phyloP scores from a whole-genome alignment of 176 grass and related monocot species.

The Bromus sterilis region DNA sequence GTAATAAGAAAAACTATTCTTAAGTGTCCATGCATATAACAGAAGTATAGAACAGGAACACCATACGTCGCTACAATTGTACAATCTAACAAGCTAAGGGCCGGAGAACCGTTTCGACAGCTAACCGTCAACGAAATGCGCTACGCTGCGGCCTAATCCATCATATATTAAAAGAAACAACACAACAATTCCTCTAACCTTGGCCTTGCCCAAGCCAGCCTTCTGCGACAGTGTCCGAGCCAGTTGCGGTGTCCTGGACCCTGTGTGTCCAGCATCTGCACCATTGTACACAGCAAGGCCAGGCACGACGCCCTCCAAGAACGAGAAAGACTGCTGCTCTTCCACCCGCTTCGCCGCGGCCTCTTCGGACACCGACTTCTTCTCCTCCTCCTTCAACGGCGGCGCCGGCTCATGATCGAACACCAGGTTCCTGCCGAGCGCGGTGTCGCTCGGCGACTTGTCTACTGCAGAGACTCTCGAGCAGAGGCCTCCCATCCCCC shows the following conservation, averaged over 20 bases:
- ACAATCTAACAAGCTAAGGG: background rate
- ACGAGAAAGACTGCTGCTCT: conserved; percentile 45
- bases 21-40: background rate
- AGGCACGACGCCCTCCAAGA: conserved; percentile 28
- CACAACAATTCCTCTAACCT: conserved; percentile 38
- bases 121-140: background rate
- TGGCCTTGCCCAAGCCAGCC: conserved; percentile 45
- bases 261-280: background rate
- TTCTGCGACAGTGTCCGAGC: conserved; percentile 65
- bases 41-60: background rate
- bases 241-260: conserved; percentile 33
- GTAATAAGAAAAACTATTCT: background rate
- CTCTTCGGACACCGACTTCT: conserved; percentile 5
- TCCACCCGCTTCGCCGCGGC: conserved; percentile 32
- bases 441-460: conserved; percentile 86
- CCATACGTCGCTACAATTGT: conserved; percentile 4
- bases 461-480: conserved; percentile 74
- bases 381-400: conserved; percentile 12
- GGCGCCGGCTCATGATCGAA: conserved; percentile 28
- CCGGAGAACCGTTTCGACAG: background rate
- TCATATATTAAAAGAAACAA: conserved; percentile 6
- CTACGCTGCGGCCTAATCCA: background rate
- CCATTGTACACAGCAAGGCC: conserved; percentile 20
- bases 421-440: conserved; percentile 32
- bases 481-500: conserved; percentile 74